phyloP scores from a whole-genome alignment of 768 basidiomycete genomes.

The Boletus sp. region DNA sequence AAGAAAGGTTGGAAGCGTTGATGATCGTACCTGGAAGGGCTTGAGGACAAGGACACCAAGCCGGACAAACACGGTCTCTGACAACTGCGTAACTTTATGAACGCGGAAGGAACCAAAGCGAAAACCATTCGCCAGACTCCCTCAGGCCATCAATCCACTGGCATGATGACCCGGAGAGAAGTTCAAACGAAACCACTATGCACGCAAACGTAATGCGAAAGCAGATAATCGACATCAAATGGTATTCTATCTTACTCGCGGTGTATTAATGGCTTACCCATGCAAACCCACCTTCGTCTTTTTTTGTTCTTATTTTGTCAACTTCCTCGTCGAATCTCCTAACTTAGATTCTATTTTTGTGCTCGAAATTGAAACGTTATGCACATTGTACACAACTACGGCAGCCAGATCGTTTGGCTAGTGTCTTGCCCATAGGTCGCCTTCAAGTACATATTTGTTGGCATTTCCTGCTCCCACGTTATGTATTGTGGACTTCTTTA shows the following conservation, averaged over 20 bases:
- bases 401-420: neutral
- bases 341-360: constrained; percentile 1
- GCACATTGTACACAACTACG: neutral
- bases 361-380: constrained; percentile 11
- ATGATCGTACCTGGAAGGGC: constrained; percentile 33
- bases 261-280: constrained; percentile 28
- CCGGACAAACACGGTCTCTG: neutral
- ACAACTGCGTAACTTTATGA: neutral
- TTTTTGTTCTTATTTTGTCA: constrained; percentile 2
- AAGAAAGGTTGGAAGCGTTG: constrained; percentile 73
- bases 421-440: neutral
- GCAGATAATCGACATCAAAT: constrained; percentile 18
- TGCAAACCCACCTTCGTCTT: constrained; percentile 15
- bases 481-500: constrained; percentile 1
- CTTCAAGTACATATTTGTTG: neutral
- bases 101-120: constrained; percentile 1
- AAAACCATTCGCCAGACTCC: neutral
- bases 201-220: constrained; percentile 6
- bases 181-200: neutral
- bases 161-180: constrained; percentile 1
- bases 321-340: neutral
- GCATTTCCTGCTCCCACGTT: neutral
- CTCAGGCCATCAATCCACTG: neutral
- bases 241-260: constrained; percentile 25
- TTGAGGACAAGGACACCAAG: constrained; percentile 10